These are phyloP conservation scores for Austroboletus niveus DNA, from an alignment of 1,284 basidiomycete species.

Conservation along the genomic window DNA sequence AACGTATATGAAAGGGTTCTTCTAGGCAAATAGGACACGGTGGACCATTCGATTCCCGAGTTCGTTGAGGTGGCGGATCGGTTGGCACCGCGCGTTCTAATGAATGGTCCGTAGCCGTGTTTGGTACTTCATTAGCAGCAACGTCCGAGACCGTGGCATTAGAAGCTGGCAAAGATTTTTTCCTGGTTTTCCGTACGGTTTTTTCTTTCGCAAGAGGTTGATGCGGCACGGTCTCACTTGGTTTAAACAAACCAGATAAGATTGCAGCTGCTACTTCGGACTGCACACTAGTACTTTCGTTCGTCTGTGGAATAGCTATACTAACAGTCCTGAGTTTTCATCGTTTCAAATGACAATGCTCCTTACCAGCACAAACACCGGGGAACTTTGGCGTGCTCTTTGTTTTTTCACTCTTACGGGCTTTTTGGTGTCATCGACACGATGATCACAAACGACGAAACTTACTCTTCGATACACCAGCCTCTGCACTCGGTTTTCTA, in stretches of 20 bases:
- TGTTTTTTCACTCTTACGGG: neutral
- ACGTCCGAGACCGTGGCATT: neutral
- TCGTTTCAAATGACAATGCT: constrained; percentile 2
- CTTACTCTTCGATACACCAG: constrained; percentile 13
- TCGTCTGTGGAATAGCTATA: constrained; percentile 27
- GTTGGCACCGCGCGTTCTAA: neutral
- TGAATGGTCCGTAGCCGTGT: neutral
- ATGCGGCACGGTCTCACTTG: constrained; percentile 3
- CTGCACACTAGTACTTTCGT: constrained; percentile 15
- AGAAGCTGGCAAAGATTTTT: constrained; percentile 5
- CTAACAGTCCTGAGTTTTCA: constrained; percentile 23
- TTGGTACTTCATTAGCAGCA: constrained; percentile 2
- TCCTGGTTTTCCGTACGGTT: constrained; percentile 7
- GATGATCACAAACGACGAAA: neutral
- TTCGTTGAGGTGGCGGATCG: neutral
- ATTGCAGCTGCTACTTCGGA: constrained; percentile 26
- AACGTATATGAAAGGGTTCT: constrained; percentile 38
- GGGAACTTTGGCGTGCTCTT: neutral
- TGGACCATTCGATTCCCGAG: constrained; percentile 4
- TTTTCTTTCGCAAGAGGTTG: constrained; percentile 9
- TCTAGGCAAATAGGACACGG: constrained; percentile 42
- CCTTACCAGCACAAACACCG: constrained; percentile 23
- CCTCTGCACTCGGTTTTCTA: neutral
- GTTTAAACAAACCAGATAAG: neutral
- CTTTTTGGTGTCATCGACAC: constrained; percentile 17